Percentiles rank a stretch among this genome's conserved stretches.
phyloP scores from a whole-genome alignment of 2,329 filamentous ascomycete genomes.

The Fusarium temperatum region DNA sequence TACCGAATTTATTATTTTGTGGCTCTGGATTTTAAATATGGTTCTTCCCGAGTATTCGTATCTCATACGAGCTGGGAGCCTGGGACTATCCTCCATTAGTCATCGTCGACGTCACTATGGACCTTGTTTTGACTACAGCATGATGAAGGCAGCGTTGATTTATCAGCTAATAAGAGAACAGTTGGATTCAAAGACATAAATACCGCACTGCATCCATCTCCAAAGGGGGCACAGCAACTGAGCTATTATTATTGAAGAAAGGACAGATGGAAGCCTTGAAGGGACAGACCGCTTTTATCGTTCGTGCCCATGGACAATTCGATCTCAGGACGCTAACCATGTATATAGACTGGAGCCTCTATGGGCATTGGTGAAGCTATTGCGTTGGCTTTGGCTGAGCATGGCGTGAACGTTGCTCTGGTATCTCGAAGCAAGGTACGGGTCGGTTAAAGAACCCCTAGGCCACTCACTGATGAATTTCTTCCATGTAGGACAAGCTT shows the following conservation, averaged over 20 bases:
- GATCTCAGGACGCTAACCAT: fast-evolving
- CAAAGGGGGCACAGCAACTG: no score
- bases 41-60: not conserved
- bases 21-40: not conserved
- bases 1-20: fast-evolving
- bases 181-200: fast-evolving
- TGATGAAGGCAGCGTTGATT: not conserved
- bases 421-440: not conserved
- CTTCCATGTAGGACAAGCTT: not conserved
- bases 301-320: fast-evolving
- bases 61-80: not conserved
- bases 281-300: not conserved
- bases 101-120: not conserved
- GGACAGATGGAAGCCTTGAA: not conserved
- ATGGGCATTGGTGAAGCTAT: slow-evolving; percentile 19
- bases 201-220: not conserved
- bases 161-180: not conserved
- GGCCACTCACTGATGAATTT: not conserved
- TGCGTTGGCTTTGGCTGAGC: not conserved
- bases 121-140: not conserved
- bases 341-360: not conserved
- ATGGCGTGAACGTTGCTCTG: not conserved
- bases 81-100: not conserved
- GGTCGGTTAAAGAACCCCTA: fast-evolving
- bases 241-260: fast-evolving